Conservation (phyloP, 805 yeast species). For the Torulaspora maleeae region DNA sequence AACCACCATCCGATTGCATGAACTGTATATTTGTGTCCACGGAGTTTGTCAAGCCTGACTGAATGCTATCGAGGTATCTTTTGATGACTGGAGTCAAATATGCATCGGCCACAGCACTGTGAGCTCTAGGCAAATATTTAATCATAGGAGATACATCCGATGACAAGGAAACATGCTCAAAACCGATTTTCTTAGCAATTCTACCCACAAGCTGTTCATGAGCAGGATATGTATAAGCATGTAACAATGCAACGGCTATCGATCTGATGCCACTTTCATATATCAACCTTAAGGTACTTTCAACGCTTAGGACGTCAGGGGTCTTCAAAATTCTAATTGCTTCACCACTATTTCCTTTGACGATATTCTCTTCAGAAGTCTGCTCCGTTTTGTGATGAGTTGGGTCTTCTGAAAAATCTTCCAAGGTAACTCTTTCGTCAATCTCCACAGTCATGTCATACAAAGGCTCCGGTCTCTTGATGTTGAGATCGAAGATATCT, state of each 20-base stretch:
- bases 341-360: conserved; percentile 64
- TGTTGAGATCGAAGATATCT: conserved; percentile 75
- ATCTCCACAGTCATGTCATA: conserved; percentile 76
- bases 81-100: conserved; percentile 75
- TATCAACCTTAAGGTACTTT: conserved; percentile 40
- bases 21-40: conserved; percentile 53
- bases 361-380: conserved; percentile 30
- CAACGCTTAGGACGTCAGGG: conserved; percentile 46
- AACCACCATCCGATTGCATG: conserved; percentile 97
- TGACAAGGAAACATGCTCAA: conserved; percentile 62
- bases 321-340: conserved; percentile 50
- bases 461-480: conserved; percentile 63
- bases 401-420: conserved; percentile 75
- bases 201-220: conserved; percentile 60
- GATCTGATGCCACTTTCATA: conserved; percentile 59
- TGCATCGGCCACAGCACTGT: conserved; percentile 77
- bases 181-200: conserved; percentile 63
- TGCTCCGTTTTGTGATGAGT: conserved; percentile 19
- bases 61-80: conserved; percentile 57
- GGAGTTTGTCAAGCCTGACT: conserved; percentile 54
- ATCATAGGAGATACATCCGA: conserved; percentile 73
- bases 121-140: conserved; percentile 67
- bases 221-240: conserved; percentile 65
- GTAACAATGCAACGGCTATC: conserved; percentile 66
- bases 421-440: conserved; percentile 86